Evolutionary conservation across 768 basidiomycete species (phyloP), one percentile per base, ranked within the genome.

Genomic region (Amanita exitialis): DNA sequence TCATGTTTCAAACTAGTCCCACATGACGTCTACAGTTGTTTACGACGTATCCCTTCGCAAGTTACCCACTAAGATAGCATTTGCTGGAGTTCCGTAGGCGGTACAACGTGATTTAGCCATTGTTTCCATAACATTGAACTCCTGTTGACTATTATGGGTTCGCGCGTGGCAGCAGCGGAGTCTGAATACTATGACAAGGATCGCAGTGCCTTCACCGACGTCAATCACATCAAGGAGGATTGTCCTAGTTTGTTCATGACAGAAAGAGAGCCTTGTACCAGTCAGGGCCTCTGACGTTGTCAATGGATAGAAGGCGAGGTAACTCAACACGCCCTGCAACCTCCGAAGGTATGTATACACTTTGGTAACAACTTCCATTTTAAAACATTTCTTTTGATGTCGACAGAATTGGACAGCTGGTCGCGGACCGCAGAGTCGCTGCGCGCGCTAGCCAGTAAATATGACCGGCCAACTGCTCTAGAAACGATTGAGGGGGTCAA

Each of bases 1-100:
- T 23, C 32, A 30, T 13, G 32, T 28, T 42, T 48, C 35, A 50
- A 42, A 27, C 21, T 28, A n/a, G 18, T 39, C 45, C 16, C 8
- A 12, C 23, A 35, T 27, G 21, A 38, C 16, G 23, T 18, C 34
- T 51, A 18, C 55, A 91, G 88, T 91, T 44, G 89, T 90, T 1
- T 91, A 91, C 59, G 89, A 91, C 62, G 79, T 91, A 13, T 88
- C 88, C 32, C 66, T 91, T 30, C 75, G 89, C 35, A 87, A 80
- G 57, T 69, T 90, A 38, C 25, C 52, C 36, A 47, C 45, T 25
- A 36, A 18, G n/a, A 20, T 37, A 5, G n/a, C 16, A 28, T 18
- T 2, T 25, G n/a, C 20, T 27, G 42, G 20, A 34, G 21, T 5
- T n/a, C 2, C 23, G 32, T 50, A 21, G 27, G 43, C 32, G 5